Base-by-base conservation (phyloP, 805 yeast genomes). In the Pichia sporocuriosa region DNA sequence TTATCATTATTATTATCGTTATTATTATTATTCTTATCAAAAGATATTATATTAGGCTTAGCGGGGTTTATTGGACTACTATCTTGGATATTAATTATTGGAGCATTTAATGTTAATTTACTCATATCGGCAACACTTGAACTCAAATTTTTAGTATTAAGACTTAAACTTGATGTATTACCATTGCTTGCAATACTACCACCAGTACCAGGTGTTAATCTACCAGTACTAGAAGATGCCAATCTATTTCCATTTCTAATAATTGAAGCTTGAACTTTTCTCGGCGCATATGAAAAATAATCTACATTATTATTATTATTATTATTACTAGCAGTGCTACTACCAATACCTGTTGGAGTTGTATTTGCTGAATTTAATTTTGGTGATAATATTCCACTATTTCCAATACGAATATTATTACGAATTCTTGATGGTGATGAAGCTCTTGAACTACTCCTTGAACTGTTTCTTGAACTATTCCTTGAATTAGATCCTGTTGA, bases 1-100 rank as follows among this genome's bases (percentile, higher is more conserved):
- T 26, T 20, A 12, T 6, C 27, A 21, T 33, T 20, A 11, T 24
- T 17, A 24, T 40, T 13, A 12, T 23, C 32, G 13, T 28, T 38
- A 19, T 29, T 34, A 13, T 42, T 20, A 34, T 17, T 28, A 11
- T 33, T 32, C 19, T 19, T 15, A 4, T 9, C 7, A 16, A 35
- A n/a, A 21, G 35, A 32, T 6, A 20, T 22, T 34, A 43, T n/a
- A 25, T 39, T 32, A 13, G 47, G 42, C 16, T 9, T 33, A 9
- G 20, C 23, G 9, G 33, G 20, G 17, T n/a, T 4, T 20, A 33
- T 32, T 25, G 42, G 39, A 11, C 97, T 39, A 27, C 42, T 41
- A n/a, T 35, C 40, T 16, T 32, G 33, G 19, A 45, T 39, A 31
- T 45, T 45, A 4, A 42, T 38, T 25, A 26, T 33, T 16, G 39